phyloP scores from a whole-genome alignment of 345 rosid species.

The Aquilaria sinensis region DNA sequence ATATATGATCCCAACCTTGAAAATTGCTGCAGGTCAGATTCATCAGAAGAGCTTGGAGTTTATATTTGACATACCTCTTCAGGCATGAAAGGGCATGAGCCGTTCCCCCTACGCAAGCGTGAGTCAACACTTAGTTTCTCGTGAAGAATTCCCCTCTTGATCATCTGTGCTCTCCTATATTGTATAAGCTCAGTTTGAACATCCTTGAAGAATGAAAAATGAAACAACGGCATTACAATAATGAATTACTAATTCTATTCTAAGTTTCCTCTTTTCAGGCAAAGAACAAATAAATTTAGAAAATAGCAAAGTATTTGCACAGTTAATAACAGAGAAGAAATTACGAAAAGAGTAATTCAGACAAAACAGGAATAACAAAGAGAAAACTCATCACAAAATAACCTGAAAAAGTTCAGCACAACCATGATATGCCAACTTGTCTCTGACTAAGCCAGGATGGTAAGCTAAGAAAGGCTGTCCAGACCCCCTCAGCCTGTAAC shows the following conservation, averaged over 20 bases:
- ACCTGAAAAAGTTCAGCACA: slow-evolving; percentile 99
- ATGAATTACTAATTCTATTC: too few relatives aligned
- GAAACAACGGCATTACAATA: too few relatives aligned
- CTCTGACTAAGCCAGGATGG: slow-evolving; percentile 86
- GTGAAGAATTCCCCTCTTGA: slow-evolving; percentile 63
- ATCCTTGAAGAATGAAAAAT: slow-evolving; percentile 42
- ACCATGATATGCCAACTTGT: slow-evolving; percentile 91
- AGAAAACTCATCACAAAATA: slow-evolving; percentile 17
- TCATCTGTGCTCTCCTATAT: slow-evolving; percentile 80
- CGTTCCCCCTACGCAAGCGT: slow-evolving; percentile 62
- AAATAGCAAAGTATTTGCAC: not conserved
- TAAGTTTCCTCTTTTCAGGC: too few relatives aligned
- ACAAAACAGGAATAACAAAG: slow-evolving; percentile 8
- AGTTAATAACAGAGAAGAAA: not conserved
- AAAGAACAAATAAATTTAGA: not conserved
- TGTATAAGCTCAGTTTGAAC: slow-evolving; percentile 95
- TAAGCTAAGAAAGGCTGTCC: slow-evolving; percentile 82
- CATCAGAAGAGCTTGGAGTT: not conserved
- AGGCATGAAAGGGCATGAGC: slow-evolving; percentile 95
- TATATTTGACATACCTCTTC: slow-evolving; percentile 61
- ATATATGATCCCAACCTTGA: too few relatives aligned
- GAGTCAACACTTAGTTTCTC: slow-evolving; percentile 63
- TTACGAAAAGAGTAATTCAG: not conserved
- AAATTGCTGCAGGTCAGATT: too few relatives aligned
- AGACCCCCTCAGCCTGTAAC: slow-evolving; percentile 58